Evolutionary conservation across 2,329 filamentous ascomycete species (phyloP).

Genomic region (Gaeumannomyces tritici): DNA sequence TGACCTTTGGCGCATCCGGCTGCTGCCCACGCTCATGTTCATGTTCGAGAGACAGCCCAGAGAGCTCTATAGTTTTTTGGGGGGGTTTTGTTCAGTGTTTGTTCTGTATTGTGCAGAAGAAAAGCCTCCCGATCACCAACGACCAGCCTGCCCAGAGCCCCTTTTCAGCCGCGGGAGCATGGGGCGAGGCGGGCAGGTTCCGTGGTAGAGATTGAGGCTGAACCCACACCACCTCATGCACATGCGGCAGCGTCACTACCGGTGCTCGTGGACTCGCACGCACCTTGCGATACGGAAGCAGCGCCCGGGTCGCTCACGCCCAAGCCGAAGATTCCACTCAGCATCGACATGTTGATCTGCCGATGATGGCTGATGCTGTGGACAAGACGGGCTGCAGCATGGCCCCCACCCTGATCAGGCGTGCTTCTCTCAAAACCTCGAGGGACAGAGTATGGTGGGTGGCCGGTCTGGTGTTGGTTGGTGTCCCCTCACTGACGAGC

Average conservation of each 20-base stretch:
- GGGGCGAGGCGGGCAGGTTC: not conserved
- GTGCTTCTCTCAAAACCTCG: not conserved
- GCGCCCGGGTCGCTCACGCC: not conserved
- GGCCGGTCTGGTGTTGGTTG: not conserved
- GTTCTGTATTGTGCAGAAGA: not conserved
- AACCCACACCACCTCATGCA: not conserved
- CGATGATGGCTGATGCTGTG: not conserved
- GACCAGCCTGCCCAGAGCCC: not conserved
- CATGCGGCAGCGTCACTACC: not conserved
- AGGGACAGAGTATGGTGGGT: too few species aligned
- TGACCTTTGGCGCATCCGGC: slow-evolving; percentile 29
- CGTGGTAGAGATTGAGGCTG: too few species aligned
- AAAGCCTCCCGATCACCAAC: not conserved
- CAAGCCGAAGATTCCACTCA: not conserved
- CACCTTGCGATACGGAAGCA: not conserved
- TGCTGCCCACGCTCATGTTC: slow-evolving; percentile 6
- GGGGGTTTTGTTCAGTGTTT: not conserved
- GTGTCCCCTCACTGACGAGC: not conserved
- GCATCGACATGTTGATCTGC: not conserved
- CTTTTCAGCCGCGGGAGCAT: not conserved
- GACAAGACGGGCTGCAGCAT: not conserved
- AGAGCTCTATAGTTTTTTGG: slow-evolving; percentile 27
- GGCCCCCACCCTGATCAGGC: not conserved
- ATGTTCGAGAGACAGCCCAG: slow-evolving; percentile 28
- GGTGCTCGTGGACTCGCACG: not conserved